These are phyloP conservation scores for Limnomonas spitsbergensis DNA, from an alignment of 139 green algal species.

Conservation along the genomic window DNA sequence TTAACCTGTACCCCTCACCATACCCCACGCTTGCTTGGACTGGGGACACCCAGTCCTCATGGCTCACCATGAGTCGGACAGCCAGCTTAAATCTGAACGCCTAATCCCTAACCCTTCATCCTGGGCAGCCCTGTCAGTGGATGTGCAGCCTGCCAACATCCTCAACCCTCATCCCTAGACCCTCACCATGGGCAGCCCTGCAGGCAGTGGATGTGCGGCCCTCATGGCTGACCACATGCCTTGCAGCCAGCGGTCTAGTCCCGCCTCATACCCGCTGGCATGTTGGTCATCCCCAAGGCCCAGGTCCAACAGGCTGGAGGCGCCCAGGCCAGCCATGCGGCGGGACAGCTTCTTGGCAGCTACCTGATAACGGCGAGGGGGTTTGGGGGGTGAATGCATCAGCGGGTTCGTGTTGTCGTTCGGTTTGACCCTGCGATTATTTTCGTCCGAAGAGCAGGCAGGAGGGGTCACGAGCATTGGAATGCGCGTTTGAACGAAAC, in stretches of 20 bases:
- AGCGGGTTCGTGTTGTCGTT: too few relatives aligned
- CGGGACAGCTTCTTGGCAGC: conserved; percentile 86
- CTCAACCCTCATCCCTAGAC: too few relatives aligned
- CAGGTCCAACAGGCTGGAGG: not conserved
- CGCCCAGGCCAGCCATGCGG: conserved; percentile 80
- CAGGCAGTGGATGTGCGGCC: not conserved
- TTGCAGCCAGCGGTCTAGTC: conserved; percentile 83
- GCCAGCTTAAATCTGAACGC: too few relatives aligned
- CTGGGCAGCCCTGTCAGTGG: not conserved
- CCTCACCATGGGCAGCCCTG: not conserved
- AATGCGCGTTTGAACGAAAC: too few relatives aligned
- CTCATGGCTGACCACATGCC: conserved; percentile 61
- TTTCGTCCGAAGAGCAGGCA: too few relatives aligned
- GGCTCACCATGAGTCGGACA: too few relatives aligned
- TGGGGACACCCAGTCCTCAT: too few relatives aligned
- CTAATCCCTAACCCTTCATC: not conserved
- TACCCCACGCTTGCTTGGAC: too few relatives aligned
- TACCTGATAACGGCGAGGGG: conserved; percentile 35
- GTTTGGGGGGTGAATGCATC: too few relatives aligned
- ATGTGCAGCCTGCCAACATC: not conserved
- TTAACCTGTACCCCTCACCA: too few relatives aligned
- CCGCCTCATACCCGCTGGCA: conserved; percentile 78
- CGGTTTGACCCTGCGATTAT: not conserved
- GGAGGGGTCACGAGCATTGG: too few relatives aligned
- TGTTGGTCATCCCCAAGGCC: conserved; percentile 27